Evolutionary conservation across 352 stramenopile genomes (phyloP), one percentile per base, ranked within the genome.

Genomic region (Thalassiosira livingstoniorum): DNA sequence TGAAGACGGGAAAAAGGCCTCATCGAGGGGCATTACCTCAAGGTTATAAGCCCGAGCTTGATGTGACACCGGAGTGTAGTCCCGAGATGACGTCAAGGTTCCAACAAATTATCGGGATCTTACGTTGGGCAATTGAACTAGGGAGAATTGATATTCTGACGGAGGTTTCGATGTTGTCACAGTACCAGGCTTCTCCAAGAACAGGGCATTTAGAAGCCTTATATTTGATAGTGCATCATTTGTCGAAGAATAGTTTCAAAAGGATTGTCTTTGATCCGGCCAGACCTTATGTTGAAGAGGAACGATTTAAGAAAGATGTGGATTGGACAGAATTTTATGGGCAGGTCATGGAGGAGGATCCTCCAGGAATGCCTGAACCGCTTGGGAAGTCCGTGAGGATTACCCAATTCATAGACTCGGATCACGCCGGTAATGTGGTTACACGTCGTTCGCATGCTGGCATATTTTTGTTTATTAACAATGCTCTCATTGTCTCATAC

Each of bases 301-400:
- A 53, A 0, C 13, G 42, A 53, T 83, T 83, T 25, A 72, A 72
- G 47, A 1, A 32, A 1, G 29, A 61, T 21, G 78, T 54, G 15
- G 69, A 85, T 69, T 90, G 85, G 81, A 75, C n/a, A 11, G 60
- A 86, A 23, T 85, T 87, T 45, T 90, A 90, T 62, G 64, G 58
- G n/a, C 77, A 83, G n/a, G 67, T 78, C 1, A 66, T 31, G 15
- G 70, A 88, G 42, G 68, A 78, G 27, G 72, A 87, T 23, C 68
- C 82, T 35, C 31, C 34, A 31, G 45, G 77, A 0, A 80, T 80
- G 47, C 85, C 70, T 3, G 53, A 76, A 53, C 60, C 74, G 53
- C 70, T 81, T 5, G 85, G 85, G 5, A 34, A 60, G 7, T 4
- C 63, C 27, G 74, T 91, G 5, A 45, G 25, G n/a, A 55, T 80